phyloP scores from a whole-genome alignment of 2,329 filamentous ascomycete species.

The Penicillium freii region DNA sequence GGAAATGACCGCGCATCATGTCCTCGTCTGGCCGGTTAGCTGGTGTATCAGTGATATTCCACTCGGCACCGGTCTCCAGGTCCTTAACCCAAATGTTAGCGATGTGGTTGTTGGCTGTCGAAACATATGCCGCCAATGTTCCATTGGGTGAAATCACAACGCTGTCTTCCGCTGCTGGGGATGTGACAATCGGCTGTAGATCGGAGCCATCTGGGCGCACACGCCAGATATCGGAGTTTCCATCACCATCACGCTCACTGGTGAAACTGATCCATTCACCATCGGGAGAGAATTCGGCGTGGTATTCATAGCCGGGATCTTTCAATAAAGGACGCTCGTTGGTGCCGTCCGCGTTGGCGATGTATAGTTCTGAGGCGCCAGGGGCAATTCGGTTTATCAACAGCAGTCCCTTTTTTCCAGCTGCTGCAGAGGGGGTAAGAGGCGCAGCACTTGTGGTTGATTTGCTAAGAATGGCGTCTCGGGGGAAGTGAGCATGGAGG shows the following conservation, averaged over 20 bases:
- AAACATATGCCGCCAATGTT: constrained; percentile 41
- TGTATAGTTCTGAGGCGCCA: constrained; percentile 24
- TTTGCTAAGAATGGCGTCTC: neutral
- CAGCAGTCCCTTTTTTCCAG: constrained; percentile 25
- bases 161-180: constrained; percentile 40
- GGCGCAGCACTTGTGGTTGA: neutral
- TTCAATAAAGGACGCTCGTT: constrained; percentile 38
- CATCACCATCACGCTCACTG: constrained; percentile 41
- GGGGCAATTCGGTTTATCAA: constrained; percentile 41
- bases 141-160: constrained; percentile 42
- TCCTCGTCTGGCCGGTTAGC: constrained; percentile 17
- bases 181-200: constrained; percentile 35
- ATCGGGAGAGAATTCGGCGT: constrained; percentile 41
- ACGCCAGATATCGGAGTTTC: constrained; percentile 45
- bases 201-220: constrained; percentile 37
- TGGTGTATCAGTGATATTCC: constrained; percentile 41
- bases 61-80: constrained; percentile 31
- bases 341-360: constrained; percentile 43
- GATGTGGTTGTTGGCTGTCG: constrained; percentile 36
- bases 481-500: neutral
- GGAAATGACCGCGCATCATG: constrained; percentile 40
- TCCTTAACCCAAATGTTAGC: constrained; percentile 46
- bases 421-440: neutral
- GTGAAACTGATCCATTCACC: constrained; percentile 45
- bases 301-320: constrained; percentile 40